Conservation (phyloP, 2,329 filamentous ascomycete species). For the Fusarium vanettenii region DNA sequence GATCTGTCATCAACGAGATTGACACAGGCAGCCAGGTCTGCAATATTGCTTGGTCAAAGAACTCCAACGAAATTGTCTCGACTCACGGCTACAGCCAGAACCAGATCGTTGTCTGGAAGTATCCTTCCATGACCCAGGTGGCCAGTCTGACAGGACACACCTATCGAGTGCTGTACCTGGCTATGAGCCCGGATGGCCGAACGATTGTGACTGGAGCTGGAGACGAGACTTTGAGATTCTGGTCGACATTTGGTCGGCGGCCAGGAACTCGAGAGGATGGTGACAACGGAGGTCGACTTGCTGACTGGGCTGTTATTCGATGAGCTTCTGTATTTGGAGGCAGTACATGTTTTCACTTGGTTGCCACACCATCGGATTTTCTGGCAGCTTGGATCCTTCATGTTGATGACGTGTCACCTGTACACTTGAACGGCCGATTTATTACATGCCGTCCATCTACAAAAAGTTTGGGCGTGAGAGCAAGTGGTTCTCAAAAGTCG, state of each 20-base stretch:
- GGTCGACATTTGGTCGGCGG: conserved; percentile 93
- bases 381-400: neutral
- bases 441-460: conserved; percentile 4
- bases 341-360: neutral
- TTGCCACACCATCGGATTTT: neutral
- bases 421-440: neutral
- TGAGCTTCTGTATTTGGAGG: conserved; percentile 42
- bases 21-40: conserved; percentile 99
- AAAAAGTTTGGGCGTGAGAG: conserved; percentile 12
- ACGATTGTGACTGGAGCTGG: conserved; percentile 96
- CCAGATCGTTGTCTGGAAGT: conserved; percentile 99
- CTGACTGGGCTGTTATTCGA: conserved; percentile 87
- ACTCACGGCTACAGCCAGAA: conserved; percentile 98
- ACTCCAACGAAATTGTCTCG: conserved; percentile 96
- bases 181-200: conserved; percentile 96
- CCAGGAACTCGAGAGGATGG: conserved; percentile 78
- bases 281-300: conserved; percentile 70
- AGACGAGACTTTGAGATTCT: conserved; percentile 95
- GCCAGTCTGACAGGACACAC: conserved; percentile 96
- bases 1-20: conserved; percentile 83
- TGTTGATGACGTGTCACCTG: neutral
- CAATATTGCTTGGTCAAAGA: conserved; percentile 96
- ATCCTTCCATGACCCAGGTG: conserved; percentile 97
- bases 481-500: conserved; percentile 21
- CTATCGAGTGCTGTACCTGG: conserved; percentile 93